Evolutionary conservation across 495 filamentous ascomycete species (phyloP).

Genomic region (Hypoxylon cercidicola): DNA sequence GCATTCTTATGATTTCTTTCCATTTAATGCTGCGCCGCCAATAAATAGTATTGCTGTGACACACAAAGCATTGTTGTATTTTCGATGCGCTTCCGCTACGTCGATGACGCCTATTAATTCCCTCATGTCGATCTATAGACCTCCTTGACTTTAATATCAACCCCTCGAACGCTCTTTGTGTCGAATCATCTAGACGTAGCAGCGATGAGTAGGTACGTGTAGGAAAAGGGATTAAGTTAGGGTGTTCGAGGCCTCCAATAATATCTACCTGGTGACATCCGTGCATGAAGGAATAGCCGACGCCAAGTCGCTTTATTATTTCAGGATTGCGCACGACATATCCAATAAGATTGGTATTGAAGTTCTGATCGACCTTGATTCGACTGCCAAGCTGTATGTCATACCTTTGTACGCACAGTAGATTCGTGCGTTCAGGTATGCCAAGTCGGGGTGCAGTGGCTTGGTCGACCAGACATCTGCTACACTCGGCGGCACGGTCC

Average conservation of each 20-base stretch:
- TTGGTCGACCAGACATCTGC: conserved; percentile 16
- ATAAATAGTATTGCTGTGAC: too few relatives aligned
- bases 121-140: neutral
- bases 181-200: neutral
- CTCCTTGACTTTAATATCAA: neutral
- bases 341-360: conserved; percentile 12
- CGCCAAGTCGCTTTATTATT: conserved; percentile 21
- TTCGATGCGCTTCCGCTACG: too few relatives aligned
- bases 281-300: conserved; percentile 10
- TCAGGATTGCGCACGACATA: conserved; percentile 5
- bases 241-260: too few relatives aligned
- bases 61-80: too few relatives aligned
- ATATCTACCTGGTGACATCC: too few relatives aligned
- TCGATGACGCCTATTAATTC: conserved; percentile 4
- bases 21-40: too few relatives aligned
- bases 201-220: too few relatives aligned
- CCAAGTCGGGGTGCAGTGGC: conserved; percentile 26
- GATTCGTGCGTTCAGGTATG: conserved; percentile 21
- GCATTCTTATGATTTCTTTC: too few relatives aligned
- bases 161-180: neutral
- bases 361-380: conserved; percentile 25
- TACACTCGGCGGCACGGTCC: conserved; percentile 24
- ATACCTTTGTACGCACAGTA: conserved; percentile 33
- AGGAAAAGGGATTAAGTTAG: too few relatives aligned
- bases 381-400: conserved; percentile 35